Conservation (phyloP, 306 rosid species). For the Vigna nakashimae region DNA sequence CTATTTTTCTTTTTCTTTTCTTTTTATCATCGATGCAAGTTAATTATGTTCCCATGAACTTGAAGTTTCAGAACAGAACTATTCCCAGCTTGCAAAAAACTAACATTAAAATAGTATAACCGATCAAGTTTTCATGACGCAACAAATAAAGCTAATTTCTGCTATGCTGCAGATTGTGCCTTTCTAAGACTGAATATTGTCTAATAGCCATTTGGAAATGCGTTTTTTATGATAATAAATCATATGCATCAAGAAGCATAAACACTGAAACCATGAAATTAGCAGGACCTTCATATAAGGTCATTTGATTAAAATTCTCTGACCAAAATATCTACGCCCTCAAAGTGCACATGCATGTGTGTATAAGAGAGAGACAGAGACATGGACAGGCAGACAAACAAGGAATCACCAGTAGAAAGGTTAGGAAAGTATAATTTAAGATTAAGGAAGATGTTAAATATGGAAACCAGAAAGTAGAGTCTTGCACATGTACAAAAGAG, state of each 20-base stretch:
- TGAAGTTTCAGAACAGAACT: neutral
- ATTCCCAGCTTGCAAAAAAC: neutral
- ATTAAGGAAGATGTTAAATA: constrained; percentile 4
- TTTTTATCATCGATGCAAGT: neutral
- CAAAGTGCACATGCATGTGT: neutral
- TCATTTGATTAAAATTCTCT: neutral
- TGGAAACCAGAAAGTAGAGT: constrained; percentile 37
- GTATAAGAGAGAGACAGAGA: neutral
- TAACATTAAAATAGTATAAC: constrained; percentile 16
- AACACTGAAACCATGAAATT: constrained; percentile 10
- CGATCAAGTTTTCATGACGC: constrained; percentile 11
- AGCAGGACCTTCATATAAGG: constrained; percentile 25
- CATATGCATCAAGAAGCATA: constrained; percentile 36
- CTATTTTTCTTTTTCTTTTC: neutral
- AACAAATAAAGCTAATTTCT: constrained; percentile 23
- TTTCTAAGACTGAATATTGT: constrained; percentile 21
- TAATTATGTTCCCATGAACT: neutral
- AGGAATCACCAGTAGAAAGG: constrained; percentile 4
- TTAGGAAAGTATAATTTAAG: constrained; percentile 28
- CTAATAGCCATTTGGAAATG: constrained; percentile 27
- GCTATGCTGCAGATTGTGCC: constrained; percentile 12
- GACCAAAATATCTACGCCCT: neutral
- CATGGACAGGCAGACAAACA: neutral
- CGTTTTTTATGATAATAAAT: constrained; percentile 15
- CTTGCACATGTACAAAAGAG: constrained; percentile 33